Percentiles rank a stretch among this genome's conserved stretches.
Conservation (phyloP, 1,284 basidiomycete species). For the Irpex sp. region DNA sequence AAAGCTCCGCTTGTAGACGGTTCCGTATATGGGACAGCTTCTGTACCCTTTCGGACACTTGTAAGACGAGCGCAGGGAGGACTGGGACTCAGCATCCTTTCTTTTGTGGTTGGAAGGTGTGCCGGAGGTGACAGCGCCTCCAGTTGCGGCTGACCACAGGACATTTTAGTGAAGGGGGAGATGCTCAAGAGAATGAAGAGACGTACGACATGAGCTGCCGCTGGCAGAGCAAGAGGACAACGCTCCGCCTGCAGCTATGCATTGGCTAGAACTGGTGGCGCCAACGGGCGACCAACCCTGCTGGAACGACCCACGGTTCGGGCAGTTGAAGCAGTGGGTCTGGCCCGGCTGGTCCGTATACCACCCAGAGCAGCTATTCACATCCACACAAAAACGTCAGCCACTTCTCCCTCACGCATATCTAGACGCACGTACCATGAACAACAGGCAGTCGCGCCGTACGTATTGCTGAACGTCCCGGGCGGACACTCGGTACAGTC, state of each 20-base stretch:
- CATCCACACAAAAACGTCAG: too few species aligned
- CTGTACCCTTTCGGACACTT: conserved; percentile 14
- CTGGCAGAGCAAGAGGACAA: conserved; percentile 14
- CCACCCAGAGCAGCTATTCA: conserved; percentile 20
- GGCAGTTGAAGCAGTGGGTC: conserved; percentile 20
- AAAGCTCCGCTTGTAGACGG: conserved; percentile 10
- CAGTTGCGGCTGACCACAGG: conserved; percentile 10
- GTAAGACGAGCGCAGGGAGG: background rate
- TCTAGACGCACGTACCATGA: conserved; percentile 11
- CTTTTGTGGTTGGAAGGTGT: background rate
- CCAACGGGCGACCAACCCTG: conserved; percentile 18
- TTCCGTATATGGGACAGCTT: conserved; percentile 19
- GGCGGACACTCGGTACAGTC: conserved; percentile 15
- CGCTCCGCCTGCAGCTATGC: conserved; percentile 15
- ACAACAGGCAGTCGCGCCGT: conserved; percentile 22
- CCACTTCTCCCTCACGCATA: too few species aligned
- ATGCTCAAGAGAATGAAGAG: background rate
- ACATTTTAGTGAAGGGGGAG: background rate
- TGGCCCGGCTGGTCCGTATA: conserved; percentile 19
- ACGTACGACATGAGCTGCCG: conserved; percentile 19
- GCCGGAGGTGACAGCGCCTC: conserved; percentile 11
- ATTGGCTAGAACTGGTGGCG: conserved; percentile 14
- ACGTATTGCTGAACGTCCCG: conserved; percentile 18
- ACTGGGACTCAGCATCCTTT: conserved; percentile 2
- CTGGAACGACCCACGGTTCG: conserved; percentile 13